phyloP scores from a whole-genome alignment of 257 asterid genomes.

The Striga asiatica region DNA sequence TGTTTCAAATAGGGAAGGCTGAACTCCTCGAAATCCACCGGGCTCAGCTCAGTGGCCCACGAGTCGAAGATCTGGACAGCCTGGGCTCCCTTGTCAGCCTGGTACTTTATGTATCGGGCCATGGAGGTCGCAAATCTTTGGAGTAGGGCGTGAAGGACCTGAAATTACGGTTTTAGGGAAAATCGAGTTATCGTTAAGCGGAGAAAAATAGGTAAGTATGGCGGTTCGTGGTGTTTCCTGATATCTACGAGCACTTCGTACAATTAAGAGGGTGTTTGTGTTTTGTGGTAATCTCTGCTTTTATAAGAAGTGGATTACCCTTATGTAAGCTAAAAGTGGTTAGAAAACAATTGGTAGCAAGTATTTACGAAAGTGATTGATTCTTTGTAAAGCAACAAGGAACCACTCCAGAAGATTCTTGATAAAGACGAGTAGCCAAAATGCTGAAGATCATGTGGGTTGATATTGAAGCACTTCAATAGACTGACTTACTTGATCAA shows the following conservation, averaged over 20 bases:
- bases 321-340: too few species aligned
- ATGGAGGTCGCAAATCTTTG: conserved; percentile 86
- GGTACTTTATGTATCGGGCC: conserved; percentile 80
- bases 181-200: neutral
- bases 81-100: conserved; percentile 97
- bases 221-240: neutral
- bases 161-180: neutral
- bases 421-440: too few species aligned
- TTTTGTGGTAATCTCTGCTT: too few species aligned
- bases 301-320: too few species aligned
- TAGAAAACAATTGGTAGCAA: neutral
- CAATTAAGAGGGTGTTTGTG: too few species aligned
- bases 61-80: conserved; percentile 99
- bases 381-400: too few species aligned
- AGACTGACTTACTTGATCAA: neutral
- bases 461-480: neutral
- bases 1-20: conserved; percentile 80
- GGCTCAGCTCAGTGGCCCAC: conserved; percentile 99
- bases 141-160: conserved; percentile 88
- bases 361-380: too few species aligned
- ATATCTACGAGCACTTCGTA: too few species aligned
- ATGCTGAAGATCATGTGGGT: neutral
- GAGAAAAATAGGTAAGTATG: too few species aligned
- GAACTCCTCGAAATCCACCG: conserved; percentile 89
- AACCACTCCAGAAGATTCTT: too few species aligned